These are phyloP conservation scores for Tylopilus felleus DNA, from an alignment of 768 basidiomycete species.

Conservation along the genomic window DNA sequence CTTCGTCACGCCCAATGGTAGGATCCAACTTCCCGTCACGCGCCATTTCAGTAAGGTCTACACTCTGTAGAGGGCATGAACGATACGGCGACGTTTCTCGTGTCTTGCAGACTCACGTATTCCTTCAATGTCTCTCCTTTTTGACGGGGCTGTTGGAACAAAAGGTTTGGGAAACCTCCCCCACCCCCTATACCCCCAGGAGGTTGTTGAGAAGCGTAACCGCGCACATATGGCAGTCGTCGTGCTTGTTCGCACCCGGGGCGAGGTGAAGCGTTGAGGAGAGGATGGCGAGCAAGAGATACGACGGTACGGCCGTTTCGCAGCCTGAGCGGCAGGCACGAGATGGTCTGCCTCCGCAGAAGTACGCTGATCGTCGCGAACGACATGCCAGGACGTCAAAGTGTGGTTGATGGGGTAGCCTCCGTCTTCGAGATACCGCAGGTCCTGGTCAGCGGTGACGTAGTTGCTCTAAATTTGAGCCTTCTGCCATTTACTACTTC, in stretches of 20 bases:
- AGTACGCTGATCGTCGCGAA: not conserved
- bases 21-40: constrained; percentile 85
- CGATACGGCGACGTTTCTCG: not conserved
- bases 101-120: constrained; percentile 48
- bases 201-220: constrained; percentile 50
- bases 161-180: constrained; percentile 53
- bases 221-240: constrained; percentile 19
- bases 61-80: constrained; percentile 46
- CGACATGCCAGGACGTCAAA: constrained; percentile 8
- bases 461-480: no score
- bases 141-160: constrained; percentile 56
- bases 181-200: constrained; percentile 34
- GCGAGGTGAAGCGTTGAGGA: not conserved
- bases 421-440: no score
- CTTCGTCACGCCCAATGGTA: constrained; percentile 85
- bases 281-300: not conserved
- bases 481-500: no score
- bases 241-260: not conserved
- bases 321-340: constrained; percentile 17
- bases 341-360: constrained; percentile 7
- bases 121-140: constrained; percentile 87
- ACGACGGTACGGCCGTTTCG: constrained; percentile 18
- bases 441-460: no score
- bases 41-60: constrained; percentile 83
- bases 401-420: not conserved